Evolutionary conservation across 805 yeast species (phyloP).

Genomic region (Pichia ethanolica): DNA sequence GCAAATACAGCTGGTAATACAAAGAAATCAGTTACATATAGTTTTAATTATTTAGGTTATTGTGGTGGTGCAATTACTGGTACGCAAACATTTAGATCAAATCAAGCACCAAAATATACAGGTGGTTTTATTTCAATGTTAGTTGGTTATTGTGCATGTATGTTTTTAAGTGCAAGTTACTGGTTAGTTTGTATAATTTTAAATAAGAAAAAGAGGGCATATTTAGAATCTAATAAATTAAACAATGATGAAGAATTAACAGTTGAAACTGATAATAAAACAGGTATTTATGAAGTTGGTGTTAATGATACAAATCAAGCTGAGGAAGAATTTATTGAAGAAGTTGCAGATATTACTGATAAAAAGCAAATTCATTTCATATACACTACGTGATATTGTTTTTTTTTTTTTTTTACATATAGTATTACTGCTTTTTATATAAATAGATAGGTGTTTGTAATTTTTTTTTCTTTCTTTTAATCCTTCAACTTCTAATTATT

Average conservation of each 20-base stretch:
- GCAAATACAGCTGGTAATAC: conserved; percentile 58
- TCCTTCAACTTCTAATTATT: neutral
- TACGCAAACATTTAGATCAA: conserved; percentile 39
- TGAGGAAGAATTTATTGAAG: neutral
- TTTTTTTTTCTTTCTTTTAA: neutral
- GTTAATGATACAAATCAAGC: too few relatives aligned
- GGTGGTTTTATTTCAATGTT: conserved; percentile 37
- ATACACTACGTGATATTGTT: conserved; percentile 25
- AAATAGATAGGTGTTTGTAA: too few relatives aligned
- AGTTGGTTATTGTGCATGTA: conserved; percentile 20
- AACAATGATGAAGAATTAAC: neutral
- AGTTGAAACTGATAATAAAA: neutral
- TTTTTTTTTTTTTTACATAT: too few relatives aligned
- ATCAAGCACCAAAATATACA: conserved; percentile 34
- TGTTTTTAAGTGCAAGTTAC: neutral
- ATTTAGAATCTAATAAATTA: neutral
- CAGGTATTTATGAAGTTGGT: neutral
- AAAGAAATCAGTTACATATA: conserved; percentile 41
- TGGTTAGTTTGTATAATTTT: conserved; percentile 1
- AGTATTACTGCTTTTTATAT: too few relatives aligned
- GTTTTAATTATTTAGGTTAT: conserved; percentile 38
- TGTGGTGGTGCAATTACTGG: conserved; percentile 39
- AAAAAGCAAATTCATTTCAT: conserved; percentile 50
- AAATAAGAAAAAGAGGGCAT: neutral
- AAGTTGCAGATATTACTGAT: conserved; percentile 44